Evolutionary conservation across 1,139 yeast genomes (phyloP), one percentile per base, ranked within the genome.

Genomic region (Hyphopichia buzzinii): DNA sequence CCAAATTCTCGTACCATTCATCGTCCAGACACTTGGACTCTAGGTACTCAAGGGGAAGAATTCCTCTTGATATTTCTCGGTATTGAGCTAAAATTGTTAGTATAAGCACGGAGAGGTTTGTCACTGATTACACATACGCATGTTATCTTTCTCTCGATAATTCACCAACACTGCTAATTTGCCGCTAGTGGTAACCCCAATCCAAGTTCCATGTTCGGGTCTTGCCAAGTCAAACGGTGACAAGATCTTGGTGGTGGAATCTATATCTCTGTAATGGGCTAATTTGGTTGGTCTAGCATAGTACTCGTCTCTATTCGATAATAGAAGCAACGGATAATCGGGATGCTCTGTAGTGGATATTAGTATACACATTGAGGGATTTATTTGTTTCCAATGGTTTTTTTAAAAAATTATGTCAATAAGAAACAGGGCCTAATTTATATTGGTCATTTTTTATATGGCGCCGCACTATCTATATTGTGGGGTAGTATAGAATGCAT

Each of bases 131-230:
- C 38, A 58, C 63, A 39, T 51, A 58, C 62, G 39, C 17, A 39
- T 37, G 15, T 44, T 40, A 27, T 55, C 58, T 3, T 48, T 44
- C 52, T 77, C 82, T 52, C 87, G 65, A 50, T 77, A 81, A 55
- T 92, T 92, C 15, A 92, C 80, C 30, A 92, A 67, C 2, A 84
- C 84, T 0, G 95, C 86, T 2, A 90, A 44, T 39, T 77, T 72
- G 0, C 94, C 94, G 3, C 54, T 57, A 23, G 65, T 65, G 32
- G 80, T 74, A 2, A 84, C 74, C 0, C 96, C 97, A 2, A 88
- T 77, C 98, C 98, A 92, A 0, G 97, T 86, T 0, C 98, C 97
- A 48, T 79, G 88, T 44, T 81, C 90, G 1, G 67, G 62, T 35
- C 92, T 64, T 1, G 83, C 89, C 47, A 84, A 55, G 57, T 92